Conservation (phyloP, 257 asterid species). For the Leptodermis oblonga region DNA sequence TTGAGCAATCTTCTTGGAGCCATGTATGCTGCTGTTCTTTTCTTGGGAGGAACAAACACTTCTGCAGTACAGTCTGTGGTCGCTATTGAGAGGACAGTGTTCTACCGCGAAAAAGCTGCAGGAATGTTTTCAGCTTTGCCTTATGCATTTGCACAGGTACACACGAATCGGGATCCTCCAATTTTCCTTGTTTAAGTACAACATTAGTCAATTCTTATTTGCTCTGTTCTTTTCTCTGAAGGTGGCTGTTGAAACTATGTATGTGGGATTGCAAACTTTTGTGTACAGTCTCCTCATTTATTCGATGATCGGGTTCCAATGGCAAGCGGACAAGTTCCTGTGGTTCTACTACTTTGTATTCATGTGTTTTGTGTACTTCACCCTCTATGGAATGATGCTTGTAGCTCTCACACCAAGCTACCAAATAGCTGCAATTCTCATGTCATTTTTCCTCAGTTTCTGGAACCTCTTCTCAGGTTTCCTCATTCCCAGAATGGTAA, state of each 20-base stretch:
- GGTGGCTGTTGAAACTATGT: slow-evolving; percentile 69
- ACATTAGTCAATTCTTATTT: background rate
- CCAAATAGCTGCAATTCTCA: slow-evolving; percentile 68
- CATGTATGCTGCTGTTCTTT: slow-evolving; percentile 28
- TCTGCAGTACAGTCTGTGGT: slow-evolving; percentile 29
- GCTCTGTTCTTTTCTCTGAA: slow-evolving; percentile 13
- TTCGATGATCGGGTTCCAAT: slow-evolving; percentile 77
- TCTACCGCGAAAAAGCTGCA: slow-evolving; percentile 17
- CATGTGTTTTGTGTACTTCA: slow-evolving; percentile 82
- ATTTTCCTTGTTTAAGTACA: background rate
- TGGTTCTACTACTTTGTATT: slow-evolving; percentile 71
- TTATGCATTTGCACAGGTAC: slow-evolving; percentile 26
- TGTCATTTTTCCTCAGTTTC: slow-evolving; percentile 87
- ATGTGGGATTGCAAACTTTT: slow-evolving; percentile 54
- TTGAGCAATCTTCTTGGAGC: slow-evolving; percentile 28
- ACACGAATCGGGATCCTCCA: background rate
- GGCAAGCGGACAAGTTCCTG: slow-evolving; percentile 51
- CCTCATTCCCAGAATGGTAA: slow-evolving; percentile 67
- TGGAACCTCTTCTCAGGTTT: slow-evolving; percentile 88
- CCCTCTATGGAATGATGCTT: slow-evolving; percentile 78
- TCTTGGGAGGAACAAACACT: slow-evolving; percentile 28
- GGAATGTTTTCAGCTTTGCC: slow-evolving; percentile 18
- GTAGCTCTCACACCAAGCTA: slow-evolving; percentile 83
- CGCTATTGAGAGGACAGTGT: slow-evolving; percentile 25
- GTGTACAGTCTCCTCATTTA: slow-evolving; percentile 65